Percentiles rank a stretch among this genome's conserved stretches.
These are phyloP conservation scores for Dothistroma septosporum DNA, from an alignment of 2,329 filamentous ascomycete species.

Conservation along the genomic window DNA sequence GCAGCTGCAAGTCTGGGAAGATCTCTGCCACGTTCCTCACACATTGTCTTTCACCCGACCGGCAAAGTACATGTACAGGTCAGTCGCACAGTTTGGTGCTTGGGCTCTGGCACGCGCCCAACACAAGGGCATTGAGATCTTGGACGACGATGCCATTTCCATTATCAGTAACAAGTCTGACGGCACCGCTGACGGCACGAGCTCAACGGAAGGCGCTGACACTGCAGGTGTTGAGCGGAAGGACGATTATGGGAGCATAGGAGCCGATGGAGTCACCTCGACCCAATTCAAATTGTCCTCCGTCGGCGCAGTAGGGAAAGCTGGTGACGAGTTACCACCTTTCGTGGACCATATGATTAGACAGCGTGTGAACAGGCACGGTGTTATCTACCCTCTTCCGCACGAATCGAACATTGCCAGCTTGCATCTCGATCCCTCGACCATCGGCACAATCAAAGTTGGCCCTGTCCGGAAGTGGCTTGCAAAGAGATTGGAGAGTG, in stretches of 20 bases:
- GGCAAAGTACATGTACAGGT: slow-evolving; percentile 92
- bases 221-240: slow-evolving; percentile 3
- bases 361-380: slow-evolving; percentile 76
- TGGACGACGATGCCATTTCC: slow-evolving; percentile 73
- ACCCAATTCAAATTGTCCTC: slow-evolving; percentile 19
- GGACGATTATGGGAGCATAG: slow-evolving; percentile 15
- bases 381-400: slow-evolving; percentile 65
- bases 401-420: slow-evolving; percentile 61
- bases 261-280: slow-evolving; percentile 25
- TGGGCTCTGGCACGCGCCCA: slow-evolving; percentile 86
- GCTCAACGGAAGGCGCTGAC: slow-evolving; percentile 12
- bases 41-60: slow-evolving; percentile 95
- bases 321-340: slow-evolving; percentile 74
- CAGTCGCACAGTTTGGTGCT: slow-evolving; percentile 86
- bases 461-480: slow-evolving; percentile 82
- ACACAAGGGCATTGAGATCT: slow-evolving; percentile 71
- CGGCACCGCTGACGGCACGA: slow-evolving; percentile 23
- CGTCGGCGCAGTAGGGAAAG: slow-evolving; percentile 64
- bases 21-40: slow-evolving; percentile 85
- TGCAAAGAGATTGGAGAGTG: slow-evolving; percentile 66
- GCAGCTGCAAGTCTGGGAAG: slow-evolving; percentile 93
- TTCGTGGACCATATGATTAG: slow-evolving; percentile 90
- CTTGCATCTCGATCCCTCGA: slow-evolving; percentile 58
- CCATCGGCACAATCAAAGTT: slow-evolving; percentile 75
- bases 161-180: slow-evolving; percentile 60